Evolutionary conservation across 2,329 filamentous ascomycete genomes (phyloP), one percentile per base, ranked within the genome.

Genomic region (Fonsecaea nubica): DNA sequence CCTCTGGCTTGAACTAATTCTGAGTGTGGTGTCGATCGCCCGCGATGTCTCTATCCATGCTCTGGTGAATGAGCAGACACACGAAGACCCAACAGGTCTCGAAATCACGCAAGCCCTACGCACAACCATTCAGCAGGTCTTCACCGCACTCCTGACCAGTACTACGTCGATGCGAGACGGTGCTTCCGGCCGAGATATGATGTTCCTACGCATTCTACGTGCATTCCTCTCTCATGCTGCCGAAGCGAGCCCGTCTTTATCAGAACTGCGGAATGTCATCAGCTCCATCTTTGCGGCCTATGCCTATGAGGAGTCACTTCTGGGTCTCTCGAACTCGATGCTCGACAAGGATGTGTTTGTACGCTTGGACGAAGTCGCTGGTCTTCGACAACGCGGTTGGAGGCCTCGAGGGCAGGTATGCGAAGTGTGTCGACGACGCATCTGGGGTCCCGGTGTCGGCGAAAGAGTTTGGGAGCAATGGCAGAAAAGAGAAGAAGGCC

Each of bases 271-370:
- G 53, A 87, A 87, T 6, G 93, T 98, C 0, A 85, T 99, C 1
- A 84, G 88, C 0, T 95, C 93, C 12, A 94, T 99, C 63, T 98
- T 99, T 79, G 89, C 94, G 0, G 94, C 95, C 0, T 99, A 99
- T 76, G 90, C 93, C 0, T 97, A 98, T 76, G 95, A 99, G 77
- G 92, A 94, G 76, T 93, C 91, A 0, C 91, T 99, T 15, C 85
- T 99, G 21, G 85, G 86, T 1, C 86, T 99, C 2, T 92, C 95
- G 0, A 96, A 94, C 76, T 86, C 90, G 3, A 88, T 99, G 63
- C 84, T 99, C 0, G 93, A 96, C 69, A 90, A 92, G 72, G 95
- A 95, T 74, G 84, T 97, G 5, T 99, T 98, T 74, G 86, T 90
- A 48, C 90, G 92, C 70, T 92, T 99, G 40, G 84, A 88, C 52